These are phyloP conservation scores for Tubosaeta sp. DNA, from an alignment of 768 basidiomycete species.

Conservation along the genomic window DNA sequence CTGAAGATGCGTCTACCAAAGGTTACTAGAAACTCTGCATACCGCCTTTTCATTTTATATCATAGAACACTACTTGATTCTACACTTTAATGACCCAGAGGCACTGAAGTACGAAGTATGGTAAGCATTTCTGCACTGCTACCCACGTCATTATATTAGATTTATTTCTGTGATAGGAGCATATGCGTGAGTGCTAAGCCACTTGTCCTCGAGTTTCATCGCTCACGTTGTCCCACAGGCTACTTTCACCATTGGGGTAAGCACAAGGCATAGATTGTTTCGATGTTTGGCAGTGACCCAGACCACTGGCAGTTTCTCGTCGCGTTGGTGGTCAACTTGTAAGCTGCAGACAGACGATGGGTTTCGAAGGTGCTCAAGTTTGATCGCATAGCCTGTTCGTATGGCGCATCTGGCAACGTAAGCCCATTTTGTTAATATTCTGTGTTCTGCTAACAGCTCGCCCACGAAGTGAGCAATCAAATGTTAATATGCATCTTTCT, in stretches of 20 bases:
- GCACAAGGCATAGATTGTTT: neutral
- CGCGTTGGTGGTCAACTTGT: slow-evolving; percentile 5
- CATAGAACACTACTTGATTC: slow-evolving; percentile 14
- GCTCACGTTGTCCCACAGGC: neutral
- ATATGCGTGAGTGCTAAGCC: slow-evolving; percentile 4
- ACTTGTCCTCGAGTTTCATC: neutral
- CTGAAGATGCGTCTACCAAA: neutral
- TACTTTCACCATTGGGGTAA: slow-evolving; percentile 8
- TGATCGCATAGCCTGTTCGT: slow-evolving; percentile 10
- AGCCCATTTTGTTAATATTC: neutral
- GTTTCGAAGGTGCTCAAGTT: neutral
- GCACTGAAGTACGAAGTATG: slow-evolving; percentile 7
- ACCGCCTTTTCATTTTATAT: slow-evolving; percentile 13
- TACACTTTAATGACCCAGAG: slow-evolving; percentile 4
- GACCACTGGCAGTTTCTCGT: slow-evolving; percentile 3
- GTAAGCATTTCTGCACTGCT: neutral
- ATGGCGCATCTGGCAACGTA: slow-evolving; percentile 19
- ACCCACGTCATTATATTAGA: neutral
- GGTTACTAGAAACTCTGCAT: slow-evolving; percentile 13
- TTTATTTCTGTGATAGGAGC: slow-evolving; percentile 1
- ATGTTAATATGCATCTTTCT: slow-evolving; percentile 8
- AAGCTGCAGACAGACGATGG: neutral
- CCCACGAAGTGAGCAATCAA: slow-evolving; percentile 10
- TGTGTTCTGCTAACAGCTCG: neutral
- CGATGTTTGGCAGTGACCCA: neutral